Percentiles rank a stretch among this genome's conserved stretches.
Conservation (phyloP, 2,329 filamentous ascomycete species). For the Cyphellophora europaea region DNA sequence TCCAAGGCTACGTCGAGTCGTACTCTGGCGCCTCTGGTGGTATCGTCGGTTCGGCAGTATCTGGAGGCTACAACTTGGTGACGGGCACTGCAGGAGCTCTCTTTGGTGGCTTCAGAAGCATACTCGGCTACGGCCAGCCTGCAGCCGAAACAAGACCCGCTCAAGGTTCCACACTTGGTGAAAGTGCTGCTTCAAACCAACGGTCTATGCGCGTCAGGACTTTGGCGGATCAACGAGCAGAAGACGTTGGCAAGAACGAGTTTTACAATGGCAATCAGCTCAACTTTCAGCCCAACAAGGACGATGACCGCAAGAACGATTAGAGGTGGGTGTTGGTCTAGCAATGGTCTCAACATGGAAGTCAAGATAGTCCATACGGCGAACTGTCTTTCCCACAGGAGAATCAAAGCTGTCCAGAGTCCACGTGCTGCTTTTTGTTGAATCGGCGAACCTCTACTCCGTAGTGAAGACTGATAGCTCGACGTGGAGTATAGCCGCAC, state of each 20-base stretch:
- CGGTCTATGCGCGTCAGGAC: conserved; percentile 38
- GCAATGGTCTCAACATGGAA: not conserved
- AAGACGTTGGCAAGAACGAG: conserved; percentile 48
- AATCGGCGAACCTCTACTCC: too few relatives aligned
- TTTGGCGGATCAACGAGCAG: conserved; percentile 40
- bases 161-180: not conserved
- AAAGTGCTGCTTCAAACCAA: not conserved
- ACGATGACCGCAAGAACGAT: conserved; percentile 36
- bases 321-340: not conserved
- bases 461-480: too few relatives aligned
- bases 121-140: conserved; percentile 10
- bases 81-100: conserved; percentile 33
- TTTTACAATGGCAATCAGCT: conserved; percentile 88
- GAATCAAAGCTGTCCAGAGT: too few relatives aligned
- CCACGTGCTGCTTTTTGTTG: too few relatives aligned
- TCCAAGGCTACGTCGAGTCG: conserved; percentile 51
- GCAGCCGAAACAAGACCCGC: conserved; percentile 4
- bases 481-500: too few relatives aligned
- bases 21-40: conserved; percentile 35
- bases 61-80: conserved; percentile 33
- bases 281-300: conserved; percentile 56
- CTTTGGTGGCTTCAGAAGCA: conserved; percentile 26
- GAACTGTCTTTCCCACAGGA: too few relatives aligned
- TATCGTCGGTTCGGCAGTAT: conserved; percentile 27
- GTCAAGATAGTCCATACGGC: too few relatives aligned